Evolutionary conservation across 176 grass and related monocot genomes (phyloP).

Genomic region (Oropetium thomaeum): DNA sequence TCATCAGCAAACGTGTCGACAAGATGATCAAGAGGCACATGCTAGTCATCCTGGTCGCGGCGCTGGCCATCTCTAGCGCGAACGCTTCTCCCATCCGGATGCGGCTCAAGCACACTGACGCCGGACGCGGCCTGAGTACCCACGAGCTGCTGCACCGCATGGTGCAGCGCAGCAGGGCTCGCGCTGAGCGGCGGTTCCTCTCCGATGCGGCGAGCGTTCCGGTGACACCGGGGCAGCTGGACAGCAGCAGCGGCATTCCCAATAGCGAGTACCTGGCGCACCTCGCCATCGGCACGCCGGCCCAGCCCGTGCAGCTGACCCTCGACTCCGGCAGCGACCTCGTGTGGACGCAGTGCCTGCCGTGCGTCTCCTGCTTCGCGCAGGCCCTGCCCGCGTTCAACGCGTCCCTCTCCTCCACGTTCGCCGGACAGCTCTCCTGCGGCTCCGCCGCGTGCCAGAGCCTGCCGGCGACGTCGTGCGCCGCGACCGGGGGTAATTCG

Average conservation of each 20-base stretch:
- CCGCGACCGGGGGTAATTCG: background rate
- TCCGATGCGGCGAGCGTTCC: background rate
- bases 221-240: background rate
- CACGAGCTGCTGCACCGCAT: conserved; percentile 42
- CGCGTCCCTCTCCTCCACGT: conserved; percentile 24
- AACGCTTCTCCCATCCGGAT: background rate
- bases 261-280: conserved; percentile 44
- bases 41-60: background rate
- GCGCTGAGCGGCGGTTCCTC: conserved; percentile 14
- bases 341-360: conserved; percentile 43
- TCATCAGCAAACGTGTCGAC: background rate
- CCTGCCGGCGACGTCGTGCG: background rate
- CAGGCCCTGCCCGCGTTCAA: conserved; percentile 20
- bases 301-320: conserved; percentile 38
- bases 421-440: conserved; percentile 30
- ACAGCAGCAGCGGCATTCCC: background rate
- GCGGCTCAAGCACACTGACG: conserved; percentile 22
- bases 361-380: conserved; percentile 40
- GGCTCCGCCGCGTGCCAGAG: background rate
- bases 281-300: conserved; percentile 44
- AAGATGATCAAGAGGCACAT: background rate
- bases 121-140: conserved; percentile 15
- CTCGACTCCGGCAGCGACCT: conserved; percentile 62
- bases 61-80: background rate
- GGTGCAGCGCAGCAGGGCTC: conserved; percentile 25